Conservation (phyloP, 2,329 filamentous ascomycete species). For the Proliferodiscus dingleyae region DNA sequence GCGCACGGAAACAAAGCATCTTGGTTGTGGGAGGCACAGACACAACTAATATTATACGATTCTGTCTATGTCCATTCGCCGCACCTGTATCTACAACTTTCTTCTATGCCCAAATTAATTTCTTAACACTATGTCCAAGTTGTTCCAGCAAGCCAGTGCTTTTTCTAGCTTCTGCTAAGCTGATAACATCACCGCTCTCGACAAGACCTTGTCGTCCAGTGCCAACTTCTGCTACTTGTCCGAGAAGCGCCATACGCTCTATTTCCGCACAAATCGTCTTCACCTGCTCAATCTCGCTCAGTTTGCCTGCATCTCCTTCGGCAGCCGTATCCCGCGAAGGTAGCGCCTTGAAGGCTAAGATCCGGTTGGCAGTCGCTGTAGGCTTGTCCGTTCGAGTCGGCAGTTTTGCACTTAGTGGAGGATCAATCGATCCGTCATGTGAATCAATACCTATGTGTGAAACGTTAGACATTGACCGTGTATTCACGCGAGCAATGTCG, state of each 20-base stretch:
- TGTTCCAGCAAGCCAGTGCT: slow-evolving; percentile 84
- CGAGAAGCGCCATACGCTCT: slow-evolving; percentile 56
- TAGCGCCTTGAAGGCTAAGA: slow-evolving; percentile 53
- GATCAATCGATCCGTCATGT: slow-evolving; percentile 9
- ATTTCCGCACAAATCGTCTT: slow-evolving; percentile 68
- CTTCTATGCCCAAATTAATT: slow-evolving; percentile 70
- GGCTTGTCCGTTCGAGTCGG: slow-evolving; percentile 15
- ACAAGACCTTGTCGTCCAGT: slow-evolving; percentile 42
- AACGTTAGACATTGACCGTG: slow-evolving; percentile 65
- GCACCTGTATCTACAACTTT: not conserved
- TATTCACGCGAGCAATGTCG: slow-evolving; percentile 77
- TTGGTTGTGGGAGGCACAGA: too few relatives aligned
- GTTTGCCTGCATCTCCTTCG: slow-evolving; percentile 15
- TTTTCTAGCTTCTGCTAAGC: slow-evolving; percentile 76
- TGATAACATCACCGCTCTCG: slow-evolving; percentile 69
- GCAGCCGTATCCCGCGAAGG: slow-evolving; percentile 40
- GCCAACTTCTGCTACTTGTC: slow-evolving; percentile 34
- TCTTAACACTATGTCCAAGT: slow-evolving; percentile 85
- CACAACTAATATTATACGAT: too few relatives aligned
- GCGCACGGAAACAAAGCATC: too few relatives aligned
- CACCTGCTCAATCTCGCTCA: slow-evolving; percentile 31
- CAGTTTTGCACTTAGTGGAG: slow-evolving; percentile 9
- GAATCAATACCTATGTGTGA: slow-evolving; percentile 23
- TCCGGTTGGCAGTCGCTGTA: slow-evolving; percentile 23
- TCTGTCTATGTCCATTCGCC: too few relatives aligned